Conservation (phyloP, 169 alveolate genomes). For the Cryptosporidium tyzzeri region DNA sequence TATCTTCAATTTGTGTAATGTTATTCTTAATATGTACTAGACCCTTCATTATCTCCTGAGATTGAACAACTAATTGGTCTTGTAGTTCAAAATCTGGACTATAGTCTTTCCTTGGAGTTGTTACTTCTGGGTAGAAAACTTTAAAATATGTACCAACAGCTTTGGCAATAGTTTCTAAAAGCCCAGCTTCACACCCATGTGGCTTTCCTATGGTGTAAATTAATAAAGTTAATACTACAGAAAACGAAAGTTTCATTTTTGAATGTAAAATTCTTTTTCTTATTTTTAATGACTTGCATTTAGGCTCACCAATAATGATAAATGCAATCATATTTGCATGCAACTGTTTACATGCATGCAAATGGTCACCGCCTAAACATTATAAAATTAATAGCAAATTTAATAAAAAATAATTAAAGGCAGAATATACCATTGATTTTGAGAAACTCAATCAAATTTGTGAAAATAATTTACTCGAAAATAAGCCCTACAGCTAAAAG, state of each 20-base stretch:
- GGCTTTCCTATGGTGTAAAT: slow-evolving; percentile 37
- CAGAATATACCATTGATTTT: background rate
- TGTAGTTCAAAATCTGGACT: slow-evolving; percentile 65
- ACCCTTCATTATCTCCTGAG: slow-evolving; percentile 42
- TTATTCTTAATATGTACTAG: slow-evolving; percentile 43
- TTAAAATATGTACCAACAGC: slow-evolving; percentile 50
- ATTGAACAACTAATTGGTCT: slow-evolving; percentile 44
- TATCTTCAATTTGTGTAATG: slow-evolving; percentile 43
- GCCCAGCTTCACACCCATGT: slow-evolving; percentile 65
- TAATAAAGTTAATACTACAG: slow-evolving; percentile 18
- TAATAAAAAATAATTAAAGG: background rate
- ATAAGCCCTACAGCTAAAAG: too few relatives aligned
- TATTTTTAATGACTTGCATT: slow-evolving; percentile 8
- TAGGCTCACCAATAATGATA: background rate
- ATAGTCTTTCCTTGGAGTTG: slow-evolving; percentile 58
- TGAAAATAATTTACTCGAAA: too few relatives aligned
- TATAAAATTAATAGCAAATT: background rate
- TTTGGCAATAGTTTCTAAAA: slow-evolving; percentile 29
- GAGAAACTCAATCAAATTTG: too few relatives aligned
- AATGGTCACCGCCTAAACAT: background rate
- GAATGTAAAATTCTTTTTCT: background rate
- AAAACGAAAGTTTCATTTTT: slow-evolving; percentile 53
- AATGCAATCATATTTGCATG: slow-evolving; percentile 18
- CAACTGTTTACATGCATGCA: slow-evolving; percentile 47
- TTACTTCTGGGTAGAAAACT: slow-evolving; percentile 67